Evolutionary conservation across 1,284 basidiomycete genomes (phyloP).

Genomic region (Ganoderma resinaceum): DNA sequence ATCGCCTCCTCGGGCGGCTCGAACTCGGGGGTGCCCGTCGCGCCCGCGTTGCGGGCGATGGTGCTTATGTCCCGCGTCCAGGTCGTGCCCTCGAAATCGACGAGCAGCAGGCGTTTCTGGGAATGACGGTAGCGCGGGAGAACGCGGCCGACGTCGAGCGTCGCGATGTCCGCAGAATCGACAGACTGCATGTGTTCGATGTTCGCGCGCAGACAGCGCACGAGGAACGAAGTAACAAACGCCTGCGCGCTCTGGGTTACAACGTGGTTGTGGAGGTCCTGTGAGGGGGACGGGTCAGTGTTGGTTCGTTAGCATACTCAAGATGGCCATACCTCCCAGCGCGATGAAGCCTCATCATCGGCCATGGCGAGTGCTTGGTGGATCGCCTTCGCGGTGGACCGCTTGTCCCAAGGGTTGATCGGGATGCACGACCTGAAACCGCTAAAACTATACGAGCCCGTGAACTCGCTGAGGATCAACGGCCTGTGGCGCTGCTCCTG

Average conservation of each 20-base stretch:
- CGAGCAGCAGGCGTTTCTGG: constrained; percentile 67
- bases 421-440: constrained; percentile 88
- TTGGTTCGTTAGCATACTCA: background rate
- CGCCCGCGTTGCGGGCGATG: constrained; percentile 45
- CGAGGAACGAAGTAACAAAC: constrained; percentile 84
- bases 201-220: constrained; percentile 72
- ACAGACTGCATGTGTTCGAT: constrained; percentile 61
- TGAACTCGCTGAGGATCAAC: constrained; percentile 85
- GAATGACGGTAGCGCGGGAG: constrained; percentile 70
- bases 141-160: constrained; percentile 58
- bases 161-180: constrained; percentile 48
- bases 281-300: background rate
- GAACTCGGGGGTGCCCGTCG: constrained; percentile 36
- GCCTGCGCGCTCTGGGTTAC: constrained; percentile 88
- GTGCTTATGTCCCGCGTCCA: constrained; percentile 64
- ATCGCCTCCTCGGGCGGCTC: constrained; percentile 63
- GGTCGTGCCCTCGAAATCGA: constrained; percentile 85
- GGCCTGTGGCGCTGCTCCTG: constrained; percentile 76
- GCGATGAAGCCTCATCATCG: constrained; percentile 71
- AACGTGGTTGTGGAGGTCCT: constrained; percentile 86
- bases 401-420: constrained; percentile 84
- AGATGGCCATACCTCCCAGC: constrained; percentile 70
- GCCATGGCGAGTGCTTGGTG: constrained; percentile 81
- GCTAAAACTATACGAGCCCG: constrained; percentile 85
- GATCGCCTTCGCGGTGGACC: constrained; percentile 80